Evolutionary conservation across 2,329 filamentous ascomycete genomes (phyloP).

Genomic region (Venturia pyrina): DNA sequence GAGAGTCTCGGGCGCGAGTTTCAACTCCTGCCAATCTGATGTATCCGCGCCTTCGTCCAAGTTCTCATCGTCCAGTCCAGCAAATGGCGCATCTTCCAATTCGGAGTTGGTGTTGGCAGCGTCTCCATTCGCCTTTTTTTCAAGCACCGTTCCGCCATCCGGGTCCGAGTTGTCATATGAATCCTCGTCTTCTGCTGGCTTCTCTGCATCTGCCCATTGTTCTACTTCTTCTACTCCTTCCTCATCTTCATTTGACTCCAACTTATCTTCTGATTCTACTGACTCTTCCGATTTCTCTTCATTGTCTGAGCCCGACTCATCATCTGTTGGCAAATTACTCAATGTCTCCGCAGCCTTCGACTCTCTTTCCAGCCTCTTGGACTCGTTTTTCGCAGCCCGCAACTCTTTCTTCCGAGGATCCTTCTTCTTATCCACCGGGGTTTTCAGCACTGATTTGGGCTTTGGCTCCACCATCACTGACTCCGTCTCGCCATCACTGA

Average conservation of each 20-base stretch:
- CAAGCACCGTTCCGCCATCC: not conserved
- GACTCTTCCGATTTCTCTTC: not conserved
- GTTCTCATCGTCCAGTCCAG: constrained; percentile 41
- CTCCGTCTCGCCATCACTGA: constrained; percentile 22
- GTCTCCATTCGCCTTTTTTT: not conserved
- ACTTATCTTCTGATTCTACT: not conserved
- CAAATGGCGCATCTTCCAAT: constrained; percentile 41
- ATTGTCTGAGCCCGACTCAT: not conserved
- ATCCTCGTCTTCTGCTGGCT: constrained; percentile 18
- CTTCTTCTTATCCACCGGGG: too few relatives aligned
- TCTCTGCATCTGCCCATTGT: constrained; percentile 16
- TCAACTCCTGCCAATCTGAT: constrained; percentile 66
- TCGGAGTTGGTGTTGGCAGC: constrained; percentile 18
- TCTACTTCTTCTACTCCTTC: constrained; percentile 20
- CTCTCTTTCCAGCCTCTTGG: constrained; percentile 15
- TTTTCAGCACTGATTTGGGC: not conserved
- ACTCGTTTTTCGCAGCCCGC: constrained; percentile 17
- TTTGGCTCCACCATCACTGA: constrained; percentile 6
- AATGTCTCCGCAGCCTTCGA: constrained; percentile 13
- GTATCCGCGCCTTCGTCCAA: constrained; percentile 54
- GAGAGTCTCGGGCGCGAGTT: constrained; percentile 61
- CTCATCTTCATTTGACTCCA: constrained; percentile 24
- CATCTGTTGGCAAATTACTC: not conserved
- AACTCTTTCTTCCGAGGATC: not conserved
- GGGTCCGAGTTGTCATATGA: not conserved